Evolutionary conservation across 2,329 filamentous ascomycete species (phyloP), one percentile per base, ranked within the genome.

Genomic region (Curvularia eragrostidis): DNA sequence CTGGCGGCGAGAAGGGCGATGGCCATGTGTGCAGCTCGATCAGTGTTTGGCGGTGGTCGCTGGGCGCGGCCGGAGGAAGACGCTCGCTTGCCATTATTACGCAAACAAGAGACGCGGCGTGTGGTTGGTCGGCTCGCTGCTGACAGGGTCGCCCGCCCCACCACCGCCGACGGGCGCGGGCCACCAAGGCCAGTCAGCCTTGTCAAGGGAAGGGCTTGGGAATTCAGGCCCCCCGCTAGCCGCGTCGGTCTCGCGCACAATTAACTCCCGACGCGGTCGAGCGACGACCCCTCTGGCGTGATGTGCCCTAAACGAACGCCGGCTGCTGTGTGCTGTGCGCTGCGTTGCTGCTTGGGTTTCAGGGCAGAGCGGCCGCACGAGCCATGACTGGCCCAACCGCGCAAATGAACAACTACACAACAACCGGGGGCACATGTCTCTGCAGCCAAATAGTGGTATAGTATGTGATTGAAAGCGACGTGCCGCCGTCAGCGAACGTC

Each of bases 211-310:
- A 46, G 18, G 41, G 41, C 23, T 24, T 24, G 41, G 23, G 51
- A 63, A 56, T 50, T 56, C 42, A 76, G 72, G 73, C 72, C 65
- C 57, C 72, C 73, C 67, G 70, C 69, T 72, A 73, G 56, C 61
- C 61, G 6, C 60, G 58, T 66, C 62, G 63, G 57, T 65, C 65
- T 72, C 69, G 70, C 71, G 70, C 55, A 62, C 56, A 58, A 58
- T 55, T 56, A 57, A 54, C 44, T 43, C 57, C 62, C 54, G 61
- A 52, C 51, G 48, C 48, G 47, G 48, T n/a, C 34, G 53, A 57
- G 66, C 52, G 60, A 61, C 9, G n/a, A 18, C 18, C 59, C 59
- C 54, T 57, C 56, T 63, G 64, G 63, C 62, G 54, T 63, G 62
- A 61, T 54, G 47, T 63, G 59, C 52, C 52, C 58, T 44, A 55